Evolutionary conservation across 768 basidiomycete genomes (phyloP).

Genomic region (Suillus subluteus): DNA sequence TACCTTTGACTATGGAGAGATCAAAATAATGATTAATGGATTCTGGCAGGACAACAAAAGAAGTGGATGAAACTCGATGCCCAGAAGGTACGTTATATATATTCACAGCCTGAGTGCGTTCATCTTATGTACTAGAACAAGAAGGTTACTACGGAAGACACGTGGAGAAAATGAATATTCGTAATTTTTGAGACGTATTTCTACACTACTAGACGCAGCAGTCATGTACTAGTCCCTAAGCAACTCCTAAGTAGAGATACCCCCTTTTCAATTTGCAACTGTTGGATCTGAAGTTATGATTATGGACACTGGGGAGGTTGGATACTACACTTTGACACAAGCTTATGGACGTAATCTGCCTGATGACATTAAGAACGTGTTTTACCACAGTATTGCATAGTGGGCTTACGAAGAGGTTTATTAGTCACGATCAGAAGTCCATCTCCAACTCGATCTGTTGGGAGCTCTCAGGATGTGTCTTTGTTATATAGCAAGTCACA

Average conservation of each 20-base stretch:
- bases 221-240: background rate
- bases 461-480: background rate
- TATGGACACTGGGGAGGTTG: background rate
- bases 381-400: background rate
- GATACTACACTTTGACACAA: background rate
- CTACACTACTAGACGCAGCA: background rate
- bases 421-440: slow-evolving; percentile 10
- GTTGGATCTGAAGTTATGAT: background rate
- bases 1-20: background rate
- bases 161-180: background rate
- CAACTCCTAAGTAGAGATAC: background rate
- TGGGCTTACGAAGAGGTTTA: background rate
- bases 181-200: background rate
- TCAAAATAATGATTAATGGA: too few species aligned
- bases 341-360: background rate
- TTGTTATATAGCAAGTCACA: background rate
- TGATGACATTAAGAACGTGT: background rate
- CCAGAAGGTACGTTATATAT: background rate
- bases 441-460: slow-evolving; percentile 19
- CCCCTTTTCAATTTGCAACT: background rate
- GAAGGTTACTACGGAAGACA: background rate
- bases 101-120: background rate
- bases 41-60: background rate
- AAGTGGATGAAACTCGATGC: background rate
- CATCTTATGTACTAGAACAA: background rate